A percentile compares a stretch with the other conserved stretches of the same genome.
Evolutionary conservation across 2,329 filamentous ascomycete genomes (phyloP).

Genomic region (Fusarium keratoplasticum): DNA sequence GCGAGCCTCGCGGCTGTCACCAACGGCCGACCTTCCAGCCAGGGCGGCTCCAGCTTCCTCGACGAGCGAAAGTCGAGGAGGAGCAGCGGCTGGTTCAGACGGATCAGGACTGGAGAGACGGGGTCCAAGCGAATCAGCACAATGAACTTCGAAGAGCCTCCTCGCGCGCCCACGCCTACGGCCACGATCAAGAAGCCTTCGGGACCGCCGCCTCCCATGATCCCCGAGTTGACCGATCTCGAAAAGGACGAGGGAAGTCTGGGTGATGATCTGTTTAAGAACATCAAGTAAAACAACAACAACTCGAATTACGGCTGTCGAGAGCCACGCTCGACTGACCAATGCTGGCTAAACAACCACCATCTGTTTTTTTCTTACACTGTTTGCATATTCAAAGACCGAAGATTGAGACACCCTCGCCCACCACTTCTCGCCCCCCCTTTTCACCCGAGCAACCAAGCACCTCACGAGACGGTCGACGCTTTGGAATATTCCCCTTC

Average conservation of each 20-base stretch:
- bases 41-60: slow-evolving; percentile 59
- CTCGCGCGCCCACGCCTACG: slow-evolving; percentile 41
- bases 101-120: slow-evolving; percentile 57
- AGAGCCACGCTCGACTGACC: slow-evolving; percentile 9
- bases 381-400: slow-evolving; percentile 41
- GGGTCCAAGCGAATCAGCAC: slow-evolving; percentile 55
- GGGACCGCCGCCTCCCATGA: slow-evolving; percentile 70
- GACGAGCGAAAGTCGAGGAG: slow-evolving; percentile 68
- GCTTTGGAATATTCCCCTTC: slow-evolving; percentile 24
- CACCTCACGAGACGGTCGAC: slow-evolving; percentile 34
- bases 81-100: slow-evolving; percentile 69
- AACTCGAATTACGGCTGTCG: slow-evolving; percentile 10
- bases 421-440: slow-evolving; percentile 24
- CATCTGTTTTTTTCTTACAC: slow-evolving; percentile 29
- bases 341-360: slow-evolving; percentile 28
- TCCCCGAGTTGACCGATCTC: slow-evolving; percentile 67
- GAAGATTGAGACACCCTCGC: slow-evolving; percentile 36
- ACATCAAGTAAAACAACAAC: slow-evolving; percentile 61
- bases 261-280: slow-evolving; percentile 68
- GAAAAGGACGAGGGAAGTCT: slow-evolving; percentile 61
- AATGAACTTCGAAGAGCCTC: slow-evolving; percentile 52
- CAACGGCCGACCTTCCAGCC: slow-evolving; percentile 60
- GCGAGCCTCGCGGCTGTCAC: slow-evolving; percentile 49
- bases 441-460: slow-evolving; percentile 43
- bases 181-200: slow-evolving; percentile 50